Percentiles rank a stretch among this genome's conserved stretches.
Conservation (phyloP, 1,139 yeast species). For the Blastobotrys malaysiensis region DNA sequence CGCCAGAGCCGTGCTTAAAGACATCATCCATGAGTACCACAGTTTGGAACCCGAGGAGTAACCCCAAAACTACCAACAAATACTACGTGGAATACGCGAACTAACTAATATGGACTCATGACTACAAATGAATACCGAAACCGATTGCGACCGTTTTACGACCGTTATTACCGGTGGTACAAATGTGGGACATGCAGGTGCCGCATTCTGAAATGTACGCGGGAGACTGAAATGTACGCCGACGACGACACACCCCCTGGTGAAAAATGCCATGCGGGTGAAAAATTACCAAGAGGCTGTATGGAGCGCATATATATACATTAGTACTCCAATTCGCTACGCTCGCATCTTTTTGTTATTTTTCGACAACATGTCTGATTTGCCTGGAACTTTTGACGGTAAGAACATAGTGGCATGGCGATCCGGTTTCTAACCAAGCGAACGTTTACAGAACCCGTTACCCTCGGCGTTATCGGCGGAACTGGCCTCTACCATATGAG, state of each 20-base stretch:
- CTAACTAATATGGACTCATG: too few relatives aligned
- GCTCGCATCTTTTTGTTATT: neutral
- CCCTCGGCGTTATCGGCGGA: conserved; percentile 90
- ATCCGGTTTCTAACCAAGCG: neutral
- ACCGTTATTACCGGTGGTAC: neutral
- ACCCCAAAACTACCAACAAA: neutral
- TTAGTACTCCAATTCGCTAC: neutral
- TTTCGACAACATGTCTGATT: neutral
- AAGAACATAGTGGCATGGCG: conserved; percentile 4
- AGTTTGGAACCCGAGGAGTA: conserved; percentile 44
- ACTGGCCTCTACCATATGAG: conserved; percentile 93
- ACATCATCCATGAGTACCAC: conserved; percentile 67
- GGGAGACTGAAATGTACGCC: neutral
- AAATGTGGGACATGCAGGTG: neutral
- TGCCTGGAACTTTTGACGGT: conserved; percentile 22
- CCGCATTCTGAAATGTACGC: neutral
- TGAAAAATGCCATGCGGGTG: neutral
- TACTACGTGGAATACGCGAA: too few relatives aligned
- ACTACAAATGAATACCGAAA: too few relatives aligned
- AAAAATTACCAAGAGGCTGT: neutral
- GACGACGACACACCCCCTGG: neutral
- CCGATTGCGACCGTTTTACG: too few relatives aligned
- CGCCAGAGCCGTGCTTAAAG: conserved; percentile 65
- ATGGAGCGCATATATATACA: neutral
- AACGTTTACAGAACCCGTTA: conserved; percentile 49